These are phyloP conservation scores for Saturnispora mendoncae DNA, from an alignment of 805 yeast species.

Conservation along the genomic window DNA sequence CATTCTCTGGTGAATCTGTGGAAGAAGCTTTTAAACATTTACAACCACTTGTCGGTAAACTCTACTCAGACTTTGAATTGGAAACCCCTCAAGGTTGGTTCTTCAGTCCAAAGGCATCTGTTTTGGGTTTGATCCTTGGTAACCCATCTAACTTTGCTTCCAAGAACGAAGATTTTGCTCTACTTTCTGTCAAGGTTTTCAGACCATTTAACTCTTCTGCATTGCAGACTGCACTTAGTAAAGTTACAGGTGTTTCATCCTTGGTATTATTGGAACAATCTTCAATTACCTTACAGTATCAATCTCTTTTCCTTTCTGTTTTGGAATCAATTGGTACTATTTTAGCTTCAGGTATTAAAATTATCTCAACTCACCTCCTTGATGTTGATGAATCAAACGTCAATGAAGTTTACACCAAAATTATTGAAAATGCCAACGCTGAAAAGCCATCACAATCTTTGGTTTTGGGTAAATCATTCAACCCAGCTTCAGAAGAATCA, in stretches of 20 bases:
- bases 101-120: conserved; percentile 13
- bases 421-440: conserved; percentile 27
- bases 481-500: conserved; percentile 18
- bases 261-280: conserved; percentile 66
- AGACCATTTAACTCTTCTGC: conserved; percentile 61
- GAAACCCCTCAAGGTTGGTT: conserved; percentile 20
- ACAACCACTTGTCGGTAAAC: conserved; percentile 21
- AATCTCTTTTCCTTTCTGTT: conserved; percentile 58
- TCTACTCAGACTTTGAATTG: conserved; percentile 34
- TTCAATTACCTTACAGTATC: conserved; percentile 29
- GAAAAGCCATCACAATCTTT: conserved; percentile 54
- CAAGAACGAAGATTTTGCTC: conserved; percentile 25
- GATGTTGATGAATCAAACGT: conserved; percentile 33
- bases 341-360: conserved; percentile 37
- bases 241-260: conserved; percentile 4
- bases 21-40: conserved; percentile 28
- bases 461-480: conserved; percentile 41
- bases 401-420: conserved; percentile 12
- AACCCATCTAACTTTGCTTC: conserved; percentile 28
- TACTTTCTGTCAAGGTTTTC: conserved; percentile 54
- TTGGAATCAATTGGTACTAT: conserved; percentile 47
- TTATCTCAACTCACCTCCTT: conserved; percentile 52
- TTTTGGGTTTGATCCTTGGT: conserved; percentile 58
- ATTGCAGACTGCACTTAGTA: conserved; percentile 34
- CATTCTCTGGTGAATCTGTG: conserved; percentile 24